Evolutionary conservation across 2,329 filamentous ascomycete species (phyloP).

Genomic region (Curvularia sp.): DNA sequence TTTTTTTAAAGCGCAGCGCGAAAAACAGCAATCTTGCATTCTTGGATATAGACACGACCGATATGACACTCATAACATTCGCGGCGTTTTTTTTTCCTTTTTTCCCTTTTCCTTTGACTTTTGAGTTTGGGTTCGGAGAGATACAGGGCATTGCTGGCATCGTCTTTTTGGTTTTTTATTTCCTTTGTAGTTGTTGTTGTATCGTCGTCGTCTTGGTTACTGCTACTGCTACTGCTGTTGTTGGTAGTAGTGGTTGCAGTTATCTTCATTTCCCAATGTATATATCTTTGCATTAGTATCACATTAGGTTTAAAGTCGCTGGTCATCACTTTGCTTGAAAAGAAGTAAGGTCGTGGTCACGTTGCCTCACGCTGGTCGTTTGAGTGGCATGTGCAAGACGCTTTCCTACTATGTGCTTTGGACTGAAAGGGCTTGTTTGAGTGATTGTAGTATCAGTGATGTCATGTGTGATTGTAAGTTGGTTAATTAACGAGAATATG

Average conservation of each 20-base stretch:
- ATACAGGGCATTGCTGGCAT: not conserved
- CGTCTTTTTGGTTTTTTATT: not conserved
- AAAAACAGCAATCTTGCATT: not conserved
- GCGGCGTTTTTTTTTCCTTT: not conserved
- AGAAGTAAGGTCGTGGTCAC: not conserved
- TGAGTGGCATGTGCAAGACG: not conserved
- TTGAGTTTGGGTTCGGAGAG: not conserved
- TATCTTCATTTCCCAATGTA: constrained; percentile 2
- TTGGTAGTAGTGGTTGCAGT: not conserved
- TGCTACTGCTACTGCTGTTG: not conserved
- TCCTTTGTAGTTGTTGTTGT: not conserved
- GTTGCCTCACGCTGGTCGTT: not conserved
- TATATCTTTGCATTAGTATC: constrained; percentile 10
- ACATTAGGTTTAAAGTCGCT: not conserved
- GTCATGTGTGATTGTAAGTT: too few relatives aligned
- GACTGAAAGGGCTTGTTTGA: too few relatives aligned
- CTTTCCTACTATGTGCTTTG: too few relatives aligned
- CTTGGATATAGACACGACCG: constrained; percentile 14
- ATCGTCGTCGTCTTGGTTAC: not conserved
- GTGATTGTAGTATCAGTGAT: too few relatives aligned
- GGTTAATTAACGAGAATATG: too few relatives aligned
- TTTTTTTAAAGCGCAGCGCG: too few relatives aligned
- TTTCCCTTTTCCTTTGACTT: not conserved
- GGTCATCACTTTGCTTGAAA: too few relatives aligned
- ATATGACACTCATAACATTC: not conserved